phyloP scores from a whole-genome alignment of 768 basidiomycete species.

The Vararia minispora region DNA sequence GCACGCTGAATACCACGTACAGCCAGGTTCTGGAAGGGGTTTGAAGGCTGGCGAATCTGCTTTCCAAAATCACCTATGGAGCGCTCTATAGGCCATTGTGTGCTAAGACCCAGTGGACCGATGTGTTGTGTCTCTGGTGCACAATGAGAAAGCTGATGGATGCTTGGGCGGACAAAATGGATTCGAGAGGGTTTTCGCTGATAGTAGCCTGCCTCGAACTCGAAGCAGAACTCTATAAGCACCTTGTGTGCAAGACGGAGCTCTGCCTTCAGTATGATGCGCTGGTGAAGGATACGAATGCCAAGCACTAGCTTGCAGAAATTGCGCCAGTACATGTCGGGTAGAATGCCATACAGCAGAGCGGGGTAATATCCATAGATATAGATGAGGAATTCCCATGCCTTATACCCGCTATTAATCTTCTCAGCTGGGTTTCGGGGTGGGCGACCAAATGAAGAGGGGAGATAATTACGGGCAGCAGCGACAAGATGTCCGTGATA shows the following conservation, averaged over 20 bases:
- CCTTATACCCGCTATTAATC: constrained; percentile 23
- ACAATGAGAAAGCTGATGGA: constrained; percentile 24
- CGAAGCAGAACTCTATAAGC: constrained; percentile 18
- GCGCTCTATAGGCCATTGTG: constrained; percentile 25
- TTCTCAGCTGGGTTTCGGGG: constrained; percentile 30
- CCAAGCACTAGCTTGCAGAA: constrained; percentile 19
- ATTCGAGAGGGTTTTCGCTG: constrained; percentile 16
- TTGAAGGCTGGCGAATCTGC: constrained; percentile 19
- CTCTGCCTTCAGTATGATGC: constrained; percentile 3
- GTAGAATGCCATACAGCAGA: constrained; percentile 17
- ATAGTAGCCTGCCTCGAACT: constrained; percentile 27
- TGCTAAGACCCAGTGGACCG: constrained; percentile 14
- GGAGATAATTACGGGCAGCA: constrained; percentile 21
- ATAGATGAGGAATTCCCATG: constrained; percentile 16
- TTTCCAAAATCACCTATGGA: constrained; percentile 15
- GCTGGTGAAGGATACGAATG: constrained; percentile 16
- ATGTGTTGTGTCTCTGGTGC: constrained; percentile 15
- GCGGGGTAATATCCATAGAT: constrained; percentile 16
- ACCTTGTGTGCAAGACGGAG: constrained; percentile 15
- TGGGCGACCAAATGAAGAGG: constrained; percentile 28
- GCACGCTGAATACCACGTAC: constrained; percentile 8
- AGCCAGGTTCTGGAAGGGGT: constrained; percentile 21
- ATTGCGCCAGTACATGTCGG: constrained; percentile 16
- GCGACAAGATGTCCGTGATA: constrained; percentile 25
- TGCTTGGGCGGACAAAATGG: constrained; percentile 23